Evolutionary conservation across 495 filamentous ascomycete species (phyloP).

Genomic region (Immersiella caudata): DNA sequence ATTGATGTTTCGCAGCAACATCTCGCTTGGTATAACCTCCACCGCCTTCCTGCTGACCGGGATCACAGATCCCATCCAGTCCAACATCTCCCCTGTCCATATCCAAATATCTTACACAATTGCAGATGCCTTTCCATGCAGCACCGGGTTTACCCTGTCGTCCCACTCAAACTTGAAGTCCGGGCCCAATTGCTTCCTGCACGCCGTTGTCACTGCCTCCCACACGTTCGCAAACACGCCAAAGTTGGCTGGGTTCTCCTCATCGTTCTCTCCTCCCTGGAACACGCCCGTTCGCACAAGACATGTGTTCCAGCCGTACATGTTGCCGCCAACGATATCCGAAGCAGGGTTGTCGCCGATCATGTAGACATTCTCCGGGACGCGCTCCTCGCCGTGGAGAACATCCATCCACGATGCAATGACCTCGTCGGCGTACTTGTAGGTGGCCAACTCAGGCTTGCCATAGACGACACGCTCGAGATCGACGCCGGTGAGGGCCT

Average conservation of each 20-base stretch:
- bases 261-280: conserved; percentile 72
- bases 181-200: conserved; percentile 75
- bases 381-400: conserved; percentile 69
- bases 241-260: conserved; percentile 92
- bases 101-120: conserved; percentile 41
- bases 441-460: conserved; percentile 78
- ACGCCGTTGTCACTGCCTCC: conserved; percentile 92
- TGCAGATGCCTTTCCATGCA: conserved; percentile 58
- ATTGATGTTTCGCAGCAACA: not conserved
- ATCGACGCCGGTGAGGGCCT: conserved; percentile 70
- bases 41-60: not conserved
- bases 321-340: conserved; percentile 78
- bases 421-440: conserved; percentile 81
- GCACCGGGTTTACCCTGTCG: conserved; percentile 63
- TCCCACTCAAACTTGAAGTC: conserved; percentile 57
- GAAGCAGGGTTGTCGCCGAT: conserved; percentile 79
- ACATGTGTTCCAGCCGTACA: conserved; percentile 82
- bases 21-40: not conserved
- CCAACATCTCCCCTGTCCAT: not conserved
- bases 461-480: conserved; percentile 84
- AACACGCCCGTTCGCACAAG: conserved; percentile 70
- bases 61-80: not conserved
- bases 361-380: conserved; percentile 80
- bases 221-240: conserved; percentile 84
- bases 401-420: conserved; percentile 74